phyloP scores from a whole-genome alignment of 2,329 filamentous ascomycete genomes.

The Scolecobasidium constrictum region DNA sequence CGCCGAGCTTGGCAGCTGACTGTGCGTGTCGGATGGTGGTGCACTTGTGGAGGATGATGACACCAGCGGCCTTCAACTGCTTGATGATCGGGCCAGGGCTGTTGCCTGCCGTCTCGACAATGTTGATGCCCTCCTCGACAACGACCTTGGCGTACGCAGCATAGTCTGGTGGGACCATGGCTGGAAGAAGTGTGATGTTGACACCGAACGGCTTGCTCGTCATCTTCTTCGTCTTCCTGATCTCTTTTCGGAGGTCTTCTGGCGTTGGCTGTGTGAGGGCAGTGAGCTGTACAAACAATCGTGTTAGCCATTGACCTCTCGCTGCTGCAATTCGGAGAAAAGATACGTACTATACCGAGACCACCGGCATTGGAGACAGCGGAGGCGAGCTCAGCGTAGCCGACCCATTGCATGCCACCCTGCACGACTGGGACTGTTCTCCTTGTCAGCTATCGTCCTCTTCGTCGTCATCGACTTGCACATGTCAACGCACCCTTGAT shows the following conservation, averaged over 20 bases:
- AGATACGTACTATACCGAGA: slow-evolving; percentile 49
- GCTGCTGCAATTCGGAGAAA: background rate
- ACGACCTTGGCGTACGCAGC: slow-evolving; percentile 81
- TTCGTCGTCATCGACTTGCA: background rate
- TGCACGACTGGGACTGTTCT: slow-evolving; percentile 65
- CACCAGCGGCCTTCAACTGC: slow-evolving; percentile 69
- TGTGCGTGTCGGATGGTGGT: slow-evolving; percentile 90
- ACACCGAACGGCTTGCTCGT: slow-evolving; percentile 77
- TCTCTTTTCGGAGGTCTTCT: slow-evolving; percentile 86
- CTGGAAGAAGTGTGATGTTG: slow-evolving; percentile 87
- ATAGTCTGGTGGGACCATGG: slow-evolving; percentile 86
- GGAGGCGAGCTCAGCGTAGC: slow-evolving; percentile 66
- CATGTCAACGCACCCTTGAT: slow-evolving; percentile 31
- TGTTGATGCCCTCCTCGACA: slow-evolving; percentile 82
- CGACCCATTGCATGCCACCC: slow-evolving; percentile 80
- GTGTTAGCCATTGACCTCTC: slow-evolving; percentile 9
- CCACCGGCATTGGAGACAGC: slow-evolving; percentile 61
- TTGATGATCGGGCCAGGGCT: slow-evolving; percentile 81
- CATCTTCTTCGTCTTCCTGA: slow-evolving; percentile 72
- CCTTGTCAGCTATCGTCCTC: slow-evolving; percentile 8
- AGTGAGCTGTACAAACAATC: slow-evolving; percentile 42
- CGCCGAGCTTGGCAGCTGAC: slow-evolving; percentile 84
- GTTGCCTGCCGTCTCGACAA: slow-evolving; percentile 91
- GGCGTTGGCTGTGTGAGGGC: slow-evolving; percentile 88
- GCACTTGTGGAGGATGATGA: slow-evolving; percentile 89